phyloP scores from a whole-genome alignment of 2,329 filamentous ascomycete species.

The Zalaria sp. region DNA sequence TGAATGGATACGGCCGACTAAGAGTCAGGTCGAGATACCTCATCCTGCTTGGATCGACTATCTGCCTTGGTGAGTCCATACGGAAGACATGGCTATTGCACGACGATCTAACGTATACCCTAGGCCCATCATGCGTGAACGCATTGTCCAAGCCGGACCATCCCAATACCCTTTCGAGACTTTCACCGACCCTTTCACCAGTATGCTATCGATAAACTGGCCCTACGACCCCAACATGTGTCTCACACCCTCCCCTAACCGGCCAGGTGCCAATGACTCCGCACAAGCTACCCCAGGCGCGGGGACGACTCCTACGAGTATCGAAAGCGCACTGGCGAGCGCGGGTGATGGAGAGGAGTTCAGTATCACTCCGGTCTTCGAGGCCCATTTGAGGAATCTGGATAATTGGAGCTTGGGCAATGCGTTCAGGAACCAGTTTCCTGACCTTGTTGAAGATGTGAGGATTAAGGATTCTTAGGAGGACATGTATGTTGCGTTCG shows the following conservation, averaged over 20 bases:
- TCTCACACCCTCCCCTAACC: conserved; percentile 34
- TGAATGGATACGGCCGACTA: conserved; percentile 53
- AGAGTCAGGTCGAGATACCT: conserved; percentile 48
- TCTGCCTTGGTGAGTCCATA: conserved; percentile 46
- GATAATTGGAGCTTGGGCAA: conserved; percentile 63
- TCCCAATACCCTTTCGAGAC: conserved; percentile 55
- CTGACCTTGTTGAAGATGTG: conserved; percentile 16
- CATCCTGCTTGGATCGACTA: conserved; percentile 79
- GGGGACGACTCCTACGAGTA: conserved; percentile 11
- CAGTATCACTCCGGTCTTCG: conserved; percentile 76
- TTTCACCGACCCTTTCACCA: conserved; percentile 73
- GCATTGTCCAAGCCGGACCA: conserved; percentile 37
- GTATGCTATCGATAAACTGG: conserved; percentile 68
- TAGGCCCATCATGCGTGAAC: conserved; percentile 57
- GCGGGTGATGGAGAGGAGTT: conserved; percentile 42
- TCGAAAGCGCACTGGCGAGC: conserved; percentile 4
- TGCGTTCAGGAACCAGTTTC: conserved; percentile 13
- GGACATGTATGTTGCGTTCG: neutral
- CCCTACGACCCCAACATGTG: conserved; percentile 62
- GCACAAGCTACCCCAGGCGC: conserved; percentile 5
- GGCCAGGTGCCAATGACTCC: neutral
- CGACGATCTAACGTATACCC: neutral
- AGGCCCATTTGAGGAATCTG: conserved; percentile 59
- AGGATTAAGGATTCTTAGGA: conserved; percentile 11
- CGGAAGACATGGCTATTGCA: neutral